Percentiles rank a stretch among this genome's conserved stretches.
phyloP scores from a whole-genome alignment of 2,329 filamentous ascomycete species.

The Fusarium chuoi region DNA sequence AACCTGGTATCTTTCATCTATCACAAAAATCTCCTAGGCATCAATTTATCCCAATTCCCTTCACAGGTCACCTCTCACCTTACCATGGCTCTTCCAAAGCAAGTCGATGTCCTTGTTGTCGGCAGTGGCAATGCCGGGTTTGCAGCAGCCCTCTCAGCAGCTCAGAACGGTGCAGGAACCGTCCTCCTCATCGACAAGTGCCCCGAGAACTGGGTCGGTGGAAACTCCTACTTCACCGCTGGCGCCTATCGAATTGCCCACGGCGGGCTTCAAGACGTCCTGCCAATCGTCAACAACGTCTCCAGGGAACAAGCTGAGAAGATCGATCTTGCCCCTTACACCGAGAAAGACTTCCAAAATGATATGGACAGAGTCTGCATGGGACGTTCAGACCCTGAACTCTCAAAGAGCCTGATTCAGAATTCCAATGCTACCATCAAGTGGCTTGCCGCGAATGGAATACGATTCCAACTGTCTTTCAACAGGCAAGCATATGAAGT shows the following conservation, averaged over 20 bases:
- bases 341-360: background rate
- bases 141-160: constrained; percentile 11
- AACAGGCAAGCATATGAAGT: constrained; percentile 15
- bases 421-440: constrained; percentile 14
- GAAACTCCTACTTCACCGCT: constrained; percentile 15
- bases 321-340: constrained; percentile 14
- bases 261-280: background rate
- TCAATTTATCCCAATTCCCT: no score
- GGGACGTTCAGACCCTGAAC: constrained; percentile 12
- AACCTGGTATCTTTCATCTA: no score
- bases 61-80: background rate
- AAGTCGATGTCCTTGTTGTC: constrained; percentile 4
- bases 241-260: constrained; percentile 18
- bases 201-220: constrained; percentile 10
- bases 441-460: constrained; percentile 14
- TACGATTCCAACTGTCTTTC: constrained; percentile 14
- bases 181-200: constrained; percentile 6
- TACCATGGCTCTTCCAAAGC: background rate
- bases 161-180: background rate
- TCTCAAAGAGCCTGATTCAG: background rate
- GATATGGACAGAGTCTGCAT: constrained; percentile 20
- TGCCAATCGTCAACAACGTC: constrained; percentile 18
- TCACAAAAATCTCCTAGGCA: no score
- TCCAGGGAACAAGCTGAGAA: background rate
- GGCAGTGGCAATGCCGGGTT: constrained; percentile 23